Percentiles rank a stretch among this genome's conserved stretches.
phyloP scores from a whole-genome alignment of 2,329 filamentous ascomycete genomes.

The Anthostomella pinea region DNA sequence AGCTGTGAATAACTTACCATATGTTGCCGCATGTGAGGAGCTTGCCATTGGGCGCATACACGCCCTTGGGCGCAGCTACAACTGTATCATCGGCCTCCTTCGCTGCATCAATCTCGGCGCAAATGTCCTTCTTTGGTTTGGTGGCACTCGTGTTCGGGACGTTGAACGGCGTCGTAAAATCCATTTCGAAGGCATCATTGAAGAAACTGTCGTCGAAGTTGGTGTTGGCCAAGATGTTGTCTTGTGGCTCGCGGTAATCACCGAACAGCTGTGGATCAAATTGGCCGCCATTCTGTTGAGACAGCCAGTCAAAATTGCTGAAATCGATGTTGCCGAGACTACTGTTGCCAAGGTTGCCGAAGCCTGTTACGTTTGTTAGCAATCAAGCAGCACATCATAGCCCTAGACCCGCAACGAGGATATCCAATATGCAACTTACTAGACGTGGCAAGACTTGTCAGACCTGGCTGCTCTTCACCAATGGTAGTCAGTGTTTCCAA shows the following conservation, averaged over 20 bases:
- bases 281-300: slow-evolving; percentile 76
- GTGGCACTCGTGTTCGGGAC: slow-evolving; percentile 48
- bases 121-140: slow-evolving; percentile 57
- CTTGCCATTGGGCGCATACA: slow-evolving; percentile 57
- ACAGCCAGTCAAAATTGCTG: slow-evolving; percentile 68
- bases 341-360: slow-evolving; percentile 37
- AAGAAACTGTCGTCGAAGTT: slow-evolving; percentile 69
- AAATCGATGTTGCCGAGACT: slow-evolving; percentile 44
- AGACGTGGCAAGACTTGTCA: slow-evolving; percentile 41
- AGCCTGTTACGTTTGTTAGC: slow-evolving; percentile 26
- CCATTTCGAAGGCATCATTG: slow-evolving; percentile 76
- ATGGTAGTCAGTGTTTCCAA: slow-evolving; percentile 62
- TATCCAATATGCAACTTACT: slow-evolving; percentile 38
- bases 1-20: slow-evolving; percentile 76
- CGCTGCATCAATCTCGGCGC: slow-evolving; percentile 73
- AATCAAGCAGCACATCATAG: too few relatives aligned
- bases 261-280: slow-evolving; percentile 92
- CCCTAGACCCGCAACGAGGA: slow-evolving; percentile 17
- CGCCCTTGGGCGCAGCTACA: slow-evolving; percentile 45
- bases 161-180: slow-evolving; percentile 81
- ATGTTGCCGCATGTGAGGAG: slow-evolving; percentile 86
- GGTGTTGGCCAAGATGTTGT: slow-evolving; percentile 67
- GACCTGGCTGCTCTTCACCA: slow-evolving; percentile 57
- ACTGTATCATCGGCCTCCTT: slow-evolving; percentile 71
- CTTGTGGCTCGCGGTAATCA: slow-evolving; percentile 87